Base-by-base conservation (phyloP, 805 yeast species). In the Maudiozyma saulgeensis region DNA sequence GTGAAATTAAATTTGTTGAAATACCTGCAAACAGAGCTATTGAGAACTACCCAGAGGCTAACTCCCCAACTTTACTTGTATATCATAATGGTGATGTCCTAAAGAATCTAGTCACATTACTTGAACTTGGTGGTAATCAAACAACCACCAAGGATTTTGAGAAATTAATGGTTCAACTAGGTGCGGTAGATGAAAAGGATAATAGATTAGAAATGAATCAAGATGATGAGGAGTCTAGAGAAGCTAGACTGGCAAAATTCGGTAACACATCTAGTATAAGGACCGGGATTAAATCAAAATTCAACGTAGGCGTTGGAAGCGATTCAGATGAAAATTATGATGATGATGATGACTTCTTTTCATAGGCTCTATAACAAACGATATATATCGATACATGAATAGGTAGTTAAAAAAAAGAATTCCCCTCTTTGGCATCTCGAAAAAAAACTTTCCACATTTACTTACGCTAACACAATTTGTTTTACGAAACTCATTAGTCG, bases 11-110 rank as follows among this genome's bases (percentile, higher is more conserved):
- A 67, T 86, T 93, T 62, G 91, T 88, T 41, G 96, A 93, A 57
- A 93, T 93, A 45, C 83, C 86, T n/a, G 96, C 87, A 23, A 75
- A 79, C 51, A 80, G 96, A 66, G 96, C 97, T 47, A 84, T 90
- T 55, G 98, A 91, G 60, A 82, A 83, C 61, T 93, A 90, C 65
- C 97, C 99, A 1, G 91, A 87, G 25, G 64, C 76, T 32, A 90
- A 87, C 70, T 85, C 96, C 58, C 99, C 99, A 2, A 93, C 99
- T 0, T 70, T 93, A 7, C 74, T 93, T 46, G 78, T 93, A 0
- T 93, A 93, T 66, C 78, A 79, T 60, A 79, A 87, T 49, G 84
- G 83, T 28, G 81, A 87, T 54, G 90, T 95, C 8, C 70, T 82
- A 23, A 84, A 82, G 63, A 97, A 93, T 63, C 78, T 72, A 58